These are phyloP conservation scores for Candida khao-thaluensis DNA, from an alignment of 805 yeast species.

Conservation along the genomic window DNA sequence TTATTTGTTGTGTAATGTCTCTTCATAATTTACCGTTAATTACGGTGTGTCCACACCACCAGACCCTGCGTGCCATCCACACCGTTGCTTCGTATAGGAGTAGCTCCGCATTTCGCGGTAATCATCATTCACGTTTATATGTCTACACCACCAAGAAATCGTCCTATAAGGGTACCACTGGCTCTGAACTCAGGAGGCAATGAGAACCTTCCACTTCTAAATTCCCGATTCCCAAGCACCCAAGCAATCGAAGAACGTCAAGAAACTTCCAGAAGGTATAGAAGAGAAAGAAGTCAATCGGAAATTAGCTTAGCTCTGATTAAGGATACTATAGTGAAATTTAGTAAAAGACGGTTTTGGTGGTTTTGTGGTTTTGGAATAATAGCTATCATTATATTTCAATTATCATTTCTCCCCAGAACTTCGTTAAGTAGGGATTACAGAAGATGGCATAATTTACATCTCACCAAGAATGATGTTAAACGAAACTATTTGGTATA, in stretches of 20 bases:
- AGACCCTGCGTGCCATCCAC: too few relatives aligned
- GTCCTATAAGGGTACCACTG: slow-evolving; percentile 3
- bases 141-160: slow-evolving; percentile 7
- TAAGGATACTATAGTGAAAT: slow-evolving; percentile 16
- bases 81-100: too few relatives aligned
- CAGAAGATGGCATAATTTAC: slow-evolving; percentile 67
- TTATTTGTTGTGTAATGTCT: too few relatives aligned
- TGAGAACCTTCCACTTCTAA: slow-evolving; percentile 4
- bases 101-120: too few relatives aligned
- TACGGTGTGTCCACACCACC: too few relatives aligned
- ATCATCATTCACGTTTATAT: too few relatives aligned
- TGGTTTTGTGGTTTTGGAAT: slow-evolving; percentile 50
- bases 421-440: slow-evolving; percentile 82
- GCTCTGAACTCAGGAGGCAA: neutral
- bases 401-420: slow-evolving; percentile 75
- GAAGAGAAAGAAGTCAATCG: slow-evolving; percentile 9
- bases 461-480: slow-evolving; percentile 65
- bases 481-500: slow-evolving; percentile 55
- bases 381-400: slow-evolving; percentile 52
- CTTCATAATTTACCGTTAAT: too few relatives aligned
- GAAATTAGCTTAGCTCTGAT: slow-evolving; percentile 11
- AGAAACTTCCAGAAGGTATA: neutral
- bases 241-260: slow-evolving; percentile 2
- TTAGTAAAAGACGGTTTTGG: slow-evolving; percentile 40
- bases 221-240: slow-evolving; percentile 2